Base-by-base conservation (phyloP, 805 yeast species). In the Saturnispora hagleri region DNA sequence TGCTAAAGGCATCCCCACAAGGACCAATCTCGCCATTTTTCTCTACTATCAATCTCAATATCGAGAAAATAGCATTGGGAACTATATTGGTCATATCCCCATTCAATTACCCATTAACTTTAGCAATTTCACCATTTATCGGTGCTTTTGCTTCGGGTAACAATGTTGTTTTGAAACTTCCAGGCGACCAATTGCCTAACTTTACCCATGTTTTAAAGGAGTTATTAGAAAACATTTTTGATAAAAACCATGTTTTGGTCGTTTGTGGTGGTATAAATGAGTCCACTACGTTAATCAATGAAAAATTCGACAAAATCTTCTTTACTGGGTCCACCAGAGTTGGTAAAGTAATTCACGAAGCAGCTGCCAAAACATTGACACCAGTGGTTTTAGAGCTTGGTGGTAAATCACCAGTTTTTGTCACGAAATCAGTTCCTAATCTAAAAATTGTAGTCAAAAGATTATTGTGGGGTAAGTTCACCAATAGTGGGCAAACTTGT, bases 71-170 rank as follows among this genome's bases (percentile, higher is more conserved):
- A 12, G 74, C 84, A 5, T 51, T 74, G 26, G 98, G 97, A 4
- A 75, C 77, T 2, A 84, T 84, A 3, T 73, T 89, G 53, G 73
- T 91, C 47, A 80, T 90, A 47, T 71, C 84, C 3, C 91, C 96
- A 0, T 88, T 84, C 76, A 88, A 88, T 68, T 89, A 81, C 64
- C 96, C 98, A 1, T 64, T 86, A 43, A 54, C 76, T 27, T 69
- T 91, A 53, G 60, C 86, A 0, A 53, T 89, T 10, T 71, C 76
- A 33, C 89, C 97, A 0, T 62, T 89, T 24, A 73, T 81, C 38
- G 87, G 88, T 20, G 96, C 96, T 2, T 69, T 91, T 57, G 88
- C 95, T 2, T 86, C 84, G 20, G 97, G 97, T 12, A 89, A 90
- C 65, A 73, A 82, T 15, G 91, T 86, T 27, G 79, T 86, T 20